phyloP scores from a whole-genome alignment of 179 eudicot species.

The Corrigiola litoralis region DNA sequence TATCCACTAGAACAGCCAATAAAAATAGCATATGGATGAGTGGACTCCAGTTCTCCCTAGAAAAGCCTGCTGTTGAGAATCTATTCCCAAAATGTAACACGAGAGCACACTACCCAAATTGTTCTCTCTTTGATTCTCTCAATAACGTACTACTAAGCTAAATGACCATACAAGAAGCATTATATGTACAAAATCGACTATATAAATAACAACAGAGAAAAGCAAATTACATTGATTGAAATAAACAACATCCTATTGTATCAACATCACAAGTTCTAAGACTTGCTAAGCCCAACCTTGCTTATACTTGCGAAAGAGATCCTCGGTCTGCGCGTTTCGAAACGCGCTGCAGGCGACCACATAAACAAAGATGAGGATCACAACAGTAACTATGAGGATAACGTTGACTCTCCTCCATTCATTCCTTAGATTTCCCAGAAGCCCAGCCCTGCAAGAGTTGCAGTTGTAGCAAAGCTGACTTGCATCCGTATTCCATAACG shows the following conservation, averaged over 20 bases:
- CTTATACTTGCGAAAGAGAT: constrained; percentile 72
- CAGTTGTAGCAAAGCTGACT: constrained; percentile 86
- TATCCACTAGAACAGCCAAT: constrained; percentile 4
- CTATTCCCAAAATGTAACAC: neutral
- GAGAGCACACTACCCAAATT: neutral
- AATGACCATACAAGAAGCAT: constrained; percentile 4
- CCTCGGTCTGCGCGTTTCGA: constrained; percentile 80
- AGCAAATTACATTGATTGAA: neutral
- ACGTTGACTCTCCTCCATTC: constrained; percentile 88
- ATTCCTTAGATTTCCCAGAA: constrained; percentile 69
- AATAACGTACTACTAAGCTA: neutral
- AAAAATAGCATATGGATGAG: neutral
- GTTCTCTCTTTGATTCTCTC: constrained; percentile 7
- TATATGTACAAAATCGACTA: constrained; percentile 20
- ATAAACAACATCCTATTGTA: neutral
- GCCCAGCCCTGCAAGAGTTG: constrained; percentile 85
- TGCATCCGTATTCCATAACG: constrained; percentile 73
- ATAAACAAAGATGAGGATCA: constrained; percentile 80
- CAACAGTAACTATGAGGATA: constrained; percentile 62
- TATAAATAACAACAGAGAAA: neutral
- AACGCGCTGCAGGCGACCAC: constrained; percentile 87
- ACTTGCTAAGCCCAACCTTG: constrained; percentile 57
- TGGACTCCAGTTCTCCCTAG: constrained; percentile 8
- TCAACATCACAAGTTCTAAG: neutral
- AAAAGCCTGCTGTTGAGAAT: neutral